Percentiles rank a stretch among this genome's conserved stretches.
These are phyloP conservation scores for Trichopus zeylanicus DNA, from an alignment of 116 monocot species.

Conservation along the genomic window DNA sequence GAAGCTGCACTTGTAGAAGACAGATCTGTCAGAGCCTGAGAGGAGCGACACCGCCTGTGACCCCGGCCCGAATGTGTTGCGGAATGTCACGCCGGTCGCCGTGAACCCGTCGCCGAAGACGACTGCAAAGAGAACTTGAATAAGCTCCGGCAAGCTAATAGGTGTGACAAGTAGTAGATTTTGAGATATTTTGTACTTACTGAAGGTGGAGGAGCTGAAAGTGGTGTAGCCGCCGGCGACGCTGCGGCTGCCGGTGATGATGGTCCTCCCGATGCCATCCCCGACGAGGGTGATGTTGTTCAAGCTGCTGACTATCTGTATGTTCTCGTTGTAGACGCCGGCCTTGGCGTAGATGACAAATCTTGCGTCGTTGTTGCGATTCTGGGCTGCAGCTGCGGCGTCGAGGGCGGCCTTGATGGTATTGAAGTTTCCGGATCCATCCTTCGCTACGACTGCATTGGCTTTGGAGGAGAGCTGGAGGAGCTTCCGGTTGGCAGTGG, in stretches of 20 bases:
- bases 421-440: conserved; percentile 42
- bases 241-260: conserved; percentile 47
- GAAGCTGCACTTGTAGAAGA: conserved; percentile 57
- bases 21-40: conserved; percentile 56
- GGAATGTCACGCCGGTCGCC: conserved; percentile 49
- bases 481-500: conserved; percentile 3
- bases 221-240: conserved; percentile 49
- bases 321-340: conserved; percentile 60
- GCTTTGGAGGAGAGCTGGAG: conserved; percentile 17
- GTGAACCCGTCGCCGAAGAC: conserved; percentile 62
- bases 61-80: conserved; percentile 56
- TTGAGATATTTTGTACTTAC: conserved; percentile 37
- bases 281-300: conserved; percentile 45
- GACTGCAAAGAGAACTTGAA: conserved; percentile 25
- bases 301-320: conserved; percentile 36
- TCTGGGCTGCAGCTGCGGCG: conserved; percentile 10
- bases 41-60: conserved; percentile 66
- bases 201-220: conserved; percentile 62
- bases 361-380: background rate
- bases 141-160: no score
- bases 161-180: no score
- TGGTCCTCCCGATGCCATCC: conserved; percentile 66
- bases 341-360: conserved; percentile 59
- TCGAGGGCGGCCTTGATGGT: conserved; percentile 37
- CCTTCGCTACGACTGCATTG: conserved; percentile 42